Evolutionary conservation across 495 filamentous ascomycete species (phyloP).

Genomic region (Talaromyces wortmannii): DNA sequence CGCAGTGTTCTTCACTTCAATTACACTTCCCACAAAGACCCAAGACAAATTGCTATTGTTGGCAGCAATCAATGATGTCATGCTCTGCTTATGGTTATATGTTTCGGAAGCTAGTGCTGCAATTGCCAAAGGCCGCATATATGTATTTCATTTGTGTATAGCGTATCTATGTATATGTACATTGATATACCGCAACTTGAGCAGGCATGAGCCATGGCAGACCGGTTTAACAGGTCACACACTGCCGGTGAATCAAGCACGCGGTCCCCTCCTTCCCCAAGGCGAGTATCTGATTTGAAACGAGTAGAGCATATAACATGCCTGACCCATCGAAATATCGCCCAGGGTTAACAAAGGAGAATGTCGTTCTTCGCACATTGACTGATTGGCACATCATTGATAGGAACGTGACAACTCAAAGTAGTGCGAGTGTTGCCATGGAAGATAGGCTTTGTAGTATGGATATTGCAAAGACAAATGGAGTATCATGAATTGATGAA

Average conservation of each 20-base stretch:
- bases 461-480: neutral
- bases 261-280: constrained; percentile 32
- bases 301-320: constrained; percentile 23
- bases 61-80: too few species aligned
- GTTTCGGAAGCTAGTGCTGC: too few species aligned
- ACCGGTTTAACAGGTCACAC: constrained; percentile 13
- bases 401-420: constrained; percentile 84
- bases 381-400: constrained; percentile 86
- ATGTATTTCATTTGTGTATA: too few species aligned
- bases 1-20: too few species aligned
- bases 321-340: constrained; percentile 18
- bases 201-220: constrained; percentile 9
- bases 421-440: constrained; percentile 53
- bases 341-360: constrained; percentile 31
- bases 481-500: neutral
- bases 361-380: constrained; percentile 80
- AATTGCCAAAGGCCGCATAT: too few species aligned
- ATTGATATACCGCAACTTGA: constrained; percentile 28
- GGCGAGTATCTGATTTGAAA: constrained; percentile 15
- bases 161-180: neutral
- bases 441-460: neutral
- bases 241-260: constrained; percentile 12
- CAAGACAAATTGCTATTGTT: too few species aligned
- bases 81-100: too few species aligned
- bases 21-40: too few species aligned